Percentiles rank a stretch among this genome's conserved stretches.
These are phyloP conservation scores for Carex cristatella DNA, from an alignment of 176 grass and related monocot genomes.

Conservation along the genomic window DNA sequence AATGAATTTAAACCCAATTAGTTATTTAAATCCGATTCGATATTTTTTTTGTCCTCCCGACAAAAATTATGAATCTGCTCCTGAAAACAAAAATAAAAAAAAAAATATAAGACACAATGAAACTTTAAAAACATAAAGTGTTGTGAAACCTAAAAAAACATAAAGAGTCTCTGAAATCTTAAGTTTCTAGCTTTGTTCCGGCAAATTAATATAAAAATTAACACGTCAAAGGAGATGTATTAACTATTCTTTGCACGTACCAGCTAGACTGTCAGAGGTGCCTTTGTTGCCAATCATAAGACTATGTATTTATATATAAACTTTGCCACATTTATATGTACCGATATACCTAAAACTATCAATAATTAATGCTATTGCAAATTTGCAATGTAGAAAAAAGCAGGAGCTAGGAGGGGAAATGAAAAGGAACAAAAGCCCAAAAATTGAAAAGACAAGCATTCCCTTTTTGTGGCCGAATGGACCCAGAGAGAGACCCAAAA, in stretches of 20 bases:
- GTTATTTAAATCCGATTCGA: too few relatives aligned
- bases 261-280: background rate
- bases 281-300: background rate
- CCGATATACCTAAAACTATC: background rate
- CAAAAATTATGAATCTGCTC: too few relatives aligned
- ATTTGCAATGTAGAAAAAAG: background rate
- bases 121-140: too few relatives aligned
- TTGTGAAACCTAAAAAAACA: too few relatives aligned
- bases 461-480: constrained; percentile 13
- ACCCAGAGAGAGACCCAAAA: background rate
- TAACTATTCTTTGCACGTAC: background rate
- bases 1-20: too few relatives aligned
- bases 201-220: too few relatives aligned
- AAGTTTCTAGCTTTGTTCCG: too few relatives aligned
- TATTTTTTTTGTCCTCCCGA: too few relatives aligned
- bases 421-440: constrained; percentile 1
- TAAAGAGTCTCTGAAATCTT: too few relatives aligned
- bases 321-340: background rate
- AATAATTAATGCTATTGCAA: background rate
- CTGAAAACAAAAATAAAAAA: too few relatives aligned
- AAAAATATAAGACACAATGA: too few relatives aligned
- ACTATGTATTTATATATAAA: background rate
- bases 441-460: constrained; percentile 10
- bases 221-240: too few relatives aligned
- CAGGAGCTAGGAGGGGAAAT: background rate